Conservation (phyloP, 208 protist genomes). For the Kentomonas sorsogonicus region DNA sequence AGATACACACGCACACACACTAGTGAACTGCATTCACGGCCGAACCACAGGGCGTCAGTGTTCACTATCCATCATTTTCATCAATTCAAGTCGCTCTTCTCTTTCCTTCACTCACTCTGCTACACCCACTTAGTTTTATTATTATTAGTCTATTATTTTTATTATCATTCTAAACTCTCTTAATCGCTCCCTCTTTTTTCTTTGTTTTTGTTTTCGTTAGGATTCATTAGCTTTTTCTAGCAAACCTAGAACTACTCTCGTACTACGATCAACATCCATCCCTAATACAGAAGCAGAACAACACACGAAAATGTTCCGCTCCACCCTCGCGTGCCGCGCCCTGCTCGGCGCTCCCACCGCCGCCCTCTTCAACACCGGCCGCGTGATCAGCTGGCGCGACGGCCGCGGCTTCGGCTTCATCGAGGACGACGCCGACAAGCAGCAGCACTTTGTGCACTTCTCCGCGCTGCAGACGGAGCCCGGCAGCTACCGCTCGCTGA, state of each 20-base stretch:
- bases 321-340: conserved; percentile 40
- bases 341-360: conserved; percentile 51
- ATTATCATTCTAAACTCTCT: background rate
- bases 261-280: background rate
- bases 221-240: conserved; percentile 1
- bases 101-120: background rate
- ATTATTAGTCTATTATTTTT: too few species aligned
- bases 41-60: too few species aligned
- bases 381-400: conserved; percentile 87
- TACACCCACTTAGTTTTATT: background rate
- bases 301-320: conserved; percentile 64
- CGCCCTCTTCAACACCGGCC: conserved; percentile 76
- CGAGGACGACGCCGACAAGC: conserved; percentile 86
- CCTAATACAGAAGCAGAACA: background rate
- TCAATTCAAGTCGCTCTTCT: background rate
- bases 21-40: too few species aligned
- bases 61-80: too few species aligned
- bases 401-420: conserved; percentile 89
- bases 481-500: conserved; percentile 76
- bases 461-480: conserved; percentile 86
- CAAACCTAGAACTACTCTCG: background rate
- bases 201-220: background rate
- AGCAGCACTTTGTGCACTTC: conserved; percentile 92
- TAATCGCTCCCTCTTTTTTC: background rate
- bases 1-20: background rate